phyloP scores from a whole-genome alignment of 2,329 filamentous ascomycete genomes.

The Colletotrichum godetiae region DNA sequence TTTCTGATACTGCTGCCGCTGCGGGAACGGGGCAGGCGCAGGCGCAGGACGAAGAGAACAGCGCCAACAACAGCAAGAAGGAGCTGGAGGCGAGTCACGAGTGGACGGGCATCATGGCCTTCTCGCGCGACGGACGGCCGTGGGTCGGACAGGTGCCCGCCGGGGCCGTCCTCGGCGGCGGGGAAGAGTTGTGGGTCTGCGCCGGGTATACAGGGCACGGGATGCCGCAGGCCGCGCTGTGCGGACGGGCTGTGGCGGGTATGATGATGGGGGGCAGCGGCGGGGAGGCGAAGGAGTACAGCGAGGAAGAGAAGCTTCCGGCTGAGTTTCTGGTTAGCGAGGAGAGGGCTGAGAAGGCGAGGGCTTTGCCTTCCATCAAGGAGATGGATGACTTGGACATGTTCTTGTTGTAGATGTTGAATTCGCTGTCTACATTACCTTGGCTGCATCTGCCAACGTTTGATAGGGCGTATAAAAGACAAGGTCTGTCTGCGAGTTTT shows the following conservation, averaged over 20 bases:
- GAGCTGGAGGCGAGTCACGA: slow-evolving; percentile 67
- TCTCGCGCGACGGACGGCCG: slow-evolving; percentile 73
- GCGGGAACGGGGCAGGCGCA: slow-evolving; percentile 46
- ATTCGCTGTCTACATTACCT: no score
- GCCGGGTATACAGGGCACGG: slow-evolving; percentile 81
- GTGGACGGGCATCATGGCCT: slow-evolving; percentile 88
- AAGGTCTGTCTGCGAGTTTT: background rate
- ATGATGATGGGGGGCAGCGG: slow-evolving; percentile 62
- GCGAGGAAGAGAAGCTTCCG: slow-evolving; percentile 55
- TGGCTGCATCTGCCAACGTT: background rate
- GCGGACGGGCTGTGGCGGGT: slow-evolving; percentile 71
- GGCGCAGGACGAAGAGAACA: background rate
- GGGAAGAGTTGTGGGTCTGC: slow-evolving; percentile 69
- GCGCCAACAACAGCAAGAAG: slow-evolving; percentile 37
- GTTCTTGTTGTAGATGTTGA: slow-evolving; percentile 23
- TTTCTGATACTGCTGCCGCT: background rate
- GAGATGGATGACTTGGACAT: slow-evolving; percentile 35
- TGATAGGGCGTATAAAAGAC: background rate
- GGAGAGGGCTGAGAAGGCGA: slow-evolving; percentile 41
- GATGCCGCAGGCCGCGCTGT: slow-evolving; percentile 79
- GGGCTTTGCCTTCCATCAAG: slow-evolving; percentile 29
- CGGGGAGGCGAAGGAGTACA: slow-evolving; percentile 35
- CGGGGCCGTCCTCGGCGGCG: slow-evolving; percentile 53
- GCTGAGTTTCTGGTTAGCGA: slow-evolving; percentile 52
- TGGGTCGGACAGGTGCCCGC: slow-evolving; percentile 78